Evolutionary conservation across 176 grass and related monocot genomes (phyloP).

Genomic region (Eragrostis nindensis): DNA sequence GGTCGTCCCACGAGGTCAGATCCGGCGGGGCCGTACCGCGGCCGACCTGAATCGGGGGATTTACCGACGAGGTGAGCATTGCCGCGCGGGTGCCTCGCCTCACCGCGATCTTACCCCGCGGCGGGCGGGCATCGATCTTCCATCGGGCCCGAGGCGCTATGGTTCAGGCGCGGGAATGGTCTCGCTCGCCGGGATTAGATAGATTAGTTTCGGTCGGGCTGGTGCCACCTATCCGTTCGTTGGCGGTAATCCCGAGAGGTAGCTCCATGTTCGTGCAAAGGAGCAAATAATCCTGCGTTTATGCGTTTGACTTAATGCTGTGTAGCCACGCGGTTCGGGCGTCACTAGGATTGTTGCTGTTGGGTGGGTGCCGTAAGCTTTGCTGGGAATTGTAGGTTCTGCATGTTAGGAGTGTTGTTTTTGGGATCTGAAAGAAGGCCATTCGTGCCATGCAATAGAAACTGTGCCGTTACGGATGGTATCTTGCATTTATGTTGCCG

Average conservation of each 20-base stretch:
- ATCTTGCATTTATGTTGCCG: not conserved
- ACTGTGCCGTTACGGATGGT: constrained; percentile 1
- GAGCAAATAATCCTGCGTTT: not conserved
- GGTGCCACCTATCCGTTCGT: too few species aligned
- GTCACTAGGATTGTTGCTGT: not conserved
- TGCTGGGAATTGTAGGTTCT: not conserved
- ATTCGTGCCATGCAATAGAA: not conserved
- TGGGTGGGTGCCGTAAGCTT: not conserved
- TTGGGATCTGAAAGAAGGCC: not conserved
- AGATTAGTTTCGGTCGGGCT: not conserved
- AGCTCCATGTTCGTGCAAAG: not conserved
- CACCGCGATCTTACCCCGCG: constrained; percentile 28
- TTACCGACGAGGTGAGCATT: constrained; percentile 41
- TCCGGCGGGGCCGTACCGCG: constrained; percentile 25
- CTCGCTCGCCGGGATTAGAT: not conserved
- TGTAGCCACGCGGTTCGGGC: not conserved
- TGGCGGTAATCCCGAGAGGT: not conserved
- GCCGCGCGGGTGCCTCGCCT: not conserved
- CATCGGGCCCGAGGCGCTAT: not conserved
- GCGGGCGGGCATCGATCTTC: not conserved
- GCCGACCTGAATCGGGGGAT: constrained; percentile 11
- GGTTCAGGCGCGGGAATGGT: too few species aligned
- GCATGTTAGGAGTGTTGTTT: not conserved
- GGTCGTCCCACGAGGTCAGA: constrained; percentile 15
- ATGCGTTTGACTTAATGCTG: constrained; percentile 28